Percentiles rank a stretch among this genome's conserved stretches.
phyloP scores from a whole-genome alignment of 2,329 filamentous ascomycete genomes.

The Leptographium galeiforme region DNA sequence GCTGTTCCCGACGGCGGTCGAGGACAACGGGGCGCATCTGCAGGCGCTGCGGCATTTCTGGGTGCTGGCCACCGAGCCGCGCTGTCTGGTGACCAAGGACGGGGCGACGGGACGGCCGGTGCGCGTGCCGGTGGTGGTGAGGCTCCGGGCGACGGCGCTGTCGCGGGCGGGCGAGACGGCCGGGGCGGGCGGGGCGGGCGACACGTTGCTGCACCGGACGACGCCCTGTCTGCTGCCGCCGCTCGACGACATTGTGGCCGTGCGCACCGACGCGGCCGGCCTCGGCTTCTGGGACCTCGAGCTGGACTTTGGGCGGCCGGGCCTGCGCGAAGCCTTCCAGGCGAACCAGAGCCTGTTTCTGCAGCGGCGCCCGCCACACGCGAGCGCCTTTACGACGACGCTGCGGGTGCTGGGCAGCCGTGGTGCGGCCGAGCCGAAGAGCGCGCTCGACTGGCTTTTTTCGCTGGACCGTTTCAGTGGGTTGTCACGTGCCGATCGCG shows the following conservation, averaged over 20 bases:
- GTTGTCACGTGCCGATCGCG: slow-evolving; percentile 53
- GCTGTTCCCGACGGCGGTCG: slow-evolving; percentile 73
- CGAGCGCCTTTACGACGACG: slow-evolving; percentile 59
- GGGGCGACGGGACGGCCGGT: slow-evolving; percentile 72
- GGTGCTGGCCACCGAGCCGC: slow-evolving; percentile 82
- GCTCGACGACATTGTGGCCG: slow-evolving; percentile 44
- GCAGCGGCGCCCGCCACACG: slow-evolving; percentile 53
- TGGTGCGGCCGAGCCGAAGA: slow-evolving; percentile 15
- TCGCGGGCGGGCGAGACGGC: slow-evolving; percentile 15
- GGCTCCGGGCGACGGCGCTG: slow-evolving; percentile 26
- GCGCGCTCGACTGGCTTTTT: slow-evolving; percentile 64
- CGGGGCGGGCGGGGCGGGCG: slow-evolving; percentile 20
- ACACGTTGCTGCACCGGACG: slow-evolving; percentile 24
- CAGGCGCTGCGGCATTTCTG: slow-evolving; percentile 96
- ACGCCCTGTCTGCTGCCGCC: slow-evolving; percentile 52
- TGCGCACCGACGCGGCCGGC: slow-evolving; percentile 47
- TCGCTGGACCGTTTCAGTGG: slow-evolving; percentile 38
- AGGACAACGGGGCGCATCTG: slow-evolving; percentile 88
- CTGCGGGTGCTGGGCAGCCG: slow-evolving; percentile 53
- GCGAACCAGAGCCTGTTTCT: slow-evolving; percentile 63
- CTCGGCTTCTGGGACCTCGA: slow-evolving; percentile 69
- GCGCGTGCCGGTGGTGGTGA: slow-evolving; percentile 55
- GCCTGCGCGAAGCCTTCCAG: slow-evolving; percentile 50
- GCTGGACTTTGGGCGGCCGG: slow-evolving; percentile 56
- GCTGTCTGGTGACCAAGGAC: slow-evolving; percentile 80